Evolutionary conservation across 2,329 filamentous ascomycete genomes (phyloP).

Genomic region (Epichloe sp.): DNA sequence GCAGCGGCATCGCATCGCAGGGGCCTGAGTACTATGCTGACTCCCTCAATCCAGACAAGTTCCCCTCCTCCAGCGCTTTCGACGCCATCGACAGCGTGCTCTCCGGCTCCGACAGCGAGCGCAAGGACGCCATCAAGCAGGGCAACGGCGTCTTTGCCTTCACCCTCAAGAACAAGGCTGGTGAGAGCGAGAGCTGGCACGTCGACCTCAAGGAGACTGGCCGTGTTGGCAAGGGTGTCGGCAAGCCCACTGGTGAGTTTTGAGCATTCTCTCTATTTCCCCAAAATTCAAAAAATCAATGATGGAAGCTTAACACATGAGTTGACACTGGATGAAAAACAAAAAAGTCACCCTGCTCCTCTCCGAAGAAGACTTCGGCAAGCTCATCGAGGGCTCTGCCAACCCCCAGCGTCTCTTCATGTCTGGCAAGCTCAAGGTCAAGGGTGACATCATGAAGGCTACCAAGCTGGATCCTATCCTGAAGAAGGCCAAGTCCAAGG

Average conservation of each 20-base stretch:
- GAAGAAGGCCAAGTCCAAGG: conserved; percentile 73
- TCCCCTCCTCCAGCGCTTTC: conserved; percentile 84
- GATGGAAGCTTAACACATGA: background rate
- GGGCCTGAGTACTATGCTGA: background rate
- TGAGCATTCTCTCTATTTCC: background rate
- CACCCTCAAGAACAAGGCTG: conserved; percentile 74
- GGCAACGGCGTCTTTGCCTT: conserved; percentile 83
- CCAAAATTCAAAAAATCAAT: background rate
- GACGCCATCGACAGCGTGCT: conserved; percentile 72
- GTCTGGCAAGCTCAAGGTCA: conserved; percentile 96
- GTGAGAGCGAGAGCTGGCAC: conserved; percentile 77
- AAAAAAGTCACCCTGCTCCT: conserved; percentile 66
- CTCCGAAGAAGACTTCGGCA: conserved; percentile 74
- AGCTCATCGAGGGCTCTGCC: conserved; percentile 73
- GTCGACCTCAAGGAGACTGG: conserved; percentile 91
- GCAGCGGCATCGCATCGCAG: background rate
- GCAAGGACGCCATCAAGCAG: conserved; percentile 80
- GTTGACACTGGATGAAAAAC: background rate
- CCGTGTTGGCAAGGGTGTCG: conserved; percentile 61
- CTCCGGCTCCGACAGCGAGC: conserved; percentile 52
- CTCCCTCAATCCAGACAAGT: conserved; percentile 46
- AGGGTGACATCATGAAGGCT: conserved; percentile 97
- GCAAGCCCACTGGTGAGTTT: conserved; percentile 67
- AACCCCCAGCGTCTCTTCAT: conserved; percentile 92
- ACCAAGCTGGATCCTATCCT: conserved; percentile 91